A percentile compares a stretch with the other conserved stretches of the same genome.
phyloP scores from a whole-genome alignment of 768 basidiomycete genomes.

The Coprinellus aureogranulatus region DNA sequence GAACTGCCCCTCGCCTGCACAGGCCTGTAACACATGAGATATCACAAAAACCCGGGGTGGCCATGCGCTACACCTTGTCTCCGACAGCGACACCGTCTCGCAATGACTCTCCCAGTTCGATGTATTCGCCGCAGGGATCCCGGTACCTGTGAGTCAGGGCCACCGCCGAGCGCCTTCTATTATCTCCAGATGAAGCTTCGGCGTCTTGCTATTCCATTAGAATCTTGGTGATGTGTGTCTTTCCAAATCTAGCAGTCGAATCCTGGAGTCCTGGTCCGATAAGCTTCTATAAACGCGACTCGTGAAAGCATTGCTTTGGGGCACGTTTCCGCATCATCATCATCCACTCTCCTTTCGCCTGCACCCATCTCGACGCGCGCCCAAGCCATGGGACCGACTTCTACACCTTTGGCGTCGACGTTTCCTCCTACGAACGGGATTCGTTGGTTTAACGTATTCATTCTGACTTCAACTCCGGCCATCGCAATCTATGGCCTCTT shows the following conservation, averaged over 20 bases:
- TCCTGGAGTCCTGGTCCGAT: not conserved
- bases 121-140: not conserved
- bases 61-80: not conserved
- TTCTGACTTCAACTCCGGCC: conserved; percentile 68
- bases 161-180: not conserved
- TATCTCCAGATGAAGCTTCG: conserved; percentile 3
- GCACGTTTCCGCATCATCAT: not conserved
- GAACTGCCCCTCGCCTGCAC: no score
- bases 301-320: not conserved
- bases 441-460: conserved; percentile 75
- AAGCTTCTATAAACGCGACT: conserved; percentile 5
- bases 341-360: not conserved
- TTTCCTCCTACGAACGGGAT: conserved; percentile 56
- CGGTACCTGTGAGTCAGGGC: not conserved
- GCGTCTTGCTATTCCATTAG: conserved; percentile 1
- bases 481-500: conserved; percentile 69
- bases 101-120: not conserved
- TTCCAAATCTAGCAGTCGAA: not conserved
- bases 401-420: not conserved
- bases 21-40: no score
- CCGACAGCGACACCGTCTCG: not conserved
- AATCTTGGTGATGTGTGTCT: conserved; percentile 1
- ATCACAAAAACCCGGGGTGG: not conserved
- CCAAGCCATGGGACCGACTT: not conserved
- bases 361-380: not conserved